Conservation (phyloP, 2,329 filamentous ascomycete species). For the Arthrobotrys conoides region DNA sequence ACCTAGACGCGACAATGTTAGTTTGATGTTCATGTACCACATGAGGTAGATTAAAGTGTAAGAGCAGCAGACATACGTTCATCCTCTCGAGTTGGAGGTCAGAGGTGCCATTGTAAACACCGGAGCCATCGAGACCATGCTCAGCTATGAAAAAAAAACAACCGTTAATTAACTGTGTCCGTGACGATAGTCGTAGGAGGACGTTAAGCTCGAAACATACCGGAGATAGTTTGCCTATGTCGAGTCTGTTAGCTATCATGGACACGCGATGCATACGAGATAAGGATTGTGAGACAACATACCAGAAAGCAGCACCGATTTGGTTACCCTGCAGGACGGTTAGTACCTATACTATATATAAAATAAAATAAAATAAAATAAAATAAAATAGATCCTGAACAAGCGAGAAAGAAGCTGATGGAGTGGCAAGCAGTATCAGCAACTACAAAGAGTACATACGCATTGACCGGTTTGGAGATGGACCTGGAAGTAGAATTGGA, state of each 20-base stretch:
- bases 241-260: constrained; percentile 38
- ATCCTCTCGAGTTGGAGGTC: constrained; percentile 99
- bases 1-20: constrained; percentile 66
- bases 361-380: not conserved
- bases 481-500: constrained; percentile 67
- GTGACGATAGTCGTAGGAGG: not conserved
- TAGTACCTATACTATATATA: constrained; percentile 17
- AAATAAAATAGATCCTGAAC: not conserved
- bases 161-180: not conserved
- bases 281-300: constrained; percentile 66
- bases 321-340: constrained; percentile 86
- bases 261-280: not conserved
- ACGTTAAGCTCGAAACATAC: constrained; percentile 63
- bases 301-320: constrained; percentile 99
- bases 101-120: constrained; percentile 97
- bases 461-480: constrained; percentile 99
- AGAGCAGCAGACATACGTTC: constrained; percentile 73
- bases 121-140: constrained; percentile 97
- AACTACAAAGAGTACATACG: constrained; percentile 73
- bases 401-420: constrained; percentile 23
- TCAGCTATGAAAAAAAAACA: constrained; percentile 65
- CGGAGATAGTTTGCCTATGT: constrained; percentile 72
- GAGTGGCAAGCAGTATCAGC: not conserved
- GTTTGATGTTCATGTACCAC: not conserved
- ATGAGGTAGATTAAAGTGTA: not conserved